Evolutionary conservation across 495 filamentous ascomycete species (phyloP), one percentile per base, ranked within the genome.

Genomic region (Penicillium goetzii): DNA sequence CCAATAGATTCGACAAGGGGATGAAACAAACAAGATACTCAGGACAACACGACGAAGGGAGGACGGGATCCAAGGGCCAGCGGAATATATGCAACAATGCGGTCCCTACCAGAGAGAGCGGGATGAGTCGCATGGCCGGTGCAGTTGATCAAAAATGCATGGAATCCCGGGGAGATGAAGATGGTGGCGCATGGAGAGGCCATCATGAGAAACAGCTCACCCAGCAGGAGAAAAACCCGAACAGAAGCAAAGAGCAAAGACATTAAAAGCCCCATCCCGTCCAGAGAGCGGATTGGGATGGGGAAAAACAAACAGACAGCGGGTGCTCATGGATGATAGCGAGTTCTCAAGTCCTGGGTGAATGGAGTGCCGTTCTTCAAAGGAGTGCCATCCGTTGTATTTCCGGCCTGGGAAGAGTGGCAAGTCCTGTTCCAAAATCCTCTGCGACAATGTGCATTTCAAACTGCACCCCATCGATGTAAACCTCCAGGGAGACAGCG

Each of bases 11-110:
- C 26, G 59, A 61, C 47, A 51, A 32, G 61, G 58, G 60, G 32
- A 54, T 32, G 55, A 62, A 71, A 69, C 57, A 66, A 67, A 51
- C 41, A 68, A 61, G 61, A 38, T 49, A 59, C 34, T 64, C 61
- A 50, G 52, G 43, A 62, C 36, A 40, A 40, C 36, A 38, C 43
- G 26, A 49, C 33, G 36, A 45, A 50, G 11, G 26, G 25, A 33
- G 51, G 60, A 2, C 56, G 63, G 57, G 52, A 61, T 63, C 40
- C 53, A 57, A 56, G 25, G 65, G 60, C 38, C 64, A 61, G 56
- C 57, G 56, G 59, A 68, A 68, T 72, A 74, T 74, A 71, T 74
- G 69, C 67, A 74, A 65, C 52, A 59, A 62, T 66, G 69, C 67
- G 60, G 47, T 60, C 61, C 61, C 41, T 60, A 38, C 41, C 41